Evolutionary conservation across 2,329 filamentous ascomycete genomes (phyloP), one percentile per base, ranked within the genome.

Genomic region (Fusarium subtropicale): DNA sequence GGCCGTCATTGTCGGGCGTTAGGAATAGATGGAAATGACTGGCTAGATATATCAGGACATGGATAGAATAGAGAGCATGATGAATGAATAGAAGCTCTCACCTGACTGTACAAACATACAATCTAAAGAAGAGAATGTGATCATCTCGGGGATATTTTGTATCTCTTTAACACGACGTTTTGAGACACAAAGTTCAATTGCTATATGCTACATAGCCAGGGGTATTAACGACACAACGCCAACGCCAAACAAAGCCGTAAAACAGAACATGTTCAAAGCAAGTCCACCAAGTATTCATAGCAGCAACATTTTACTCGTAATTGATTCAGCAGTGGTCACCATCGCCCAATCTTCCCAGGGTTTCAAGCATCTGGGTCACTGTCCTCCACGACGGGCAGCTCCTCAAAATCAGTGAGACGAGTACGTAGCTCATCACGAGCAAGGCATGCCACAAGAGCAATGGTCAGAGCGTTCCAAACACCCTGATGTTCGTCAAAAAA

Each of bases 391-490:
- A 62, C 59, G 7, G 72, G 66, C 42, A 74, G 46, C 36, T 75
- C 66, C 50, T 80, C 75, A 72, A 83, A 83, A 62, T 82, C 78
- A 3, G 71, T 72, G 22, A 68, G 50, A 44, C 79, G 73, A 9
- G 69, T 58, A 46, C 77, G 79, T 56, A 82, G 71, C 55, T 81
- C 78, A 48, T 83, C 80, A 16, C 81, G 76, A 6, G 81, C 81
- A 55, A 80, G 66, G 55, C 81, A 83, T 3, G 78, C 76, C 13
- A 77, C 77, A 24, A 81, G 75, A 11, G 80, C 82, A 12, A 82
- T 56, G 6, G 82, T 83, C 38, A 83, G 68, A 3, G 80, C 82
- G 65, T 83, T 83, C 82, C 82, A 83, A 24, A 83, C 76, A 54
- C 80, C 79, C 68, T 83, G 81, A 20, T 77, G 73, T 13, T 73